These are phyloP conservation scores for Talaromyces ruber DNA, from an alignment of 495 filamentous ascomycete genomes.

Conservation along the genomic window DNA sequence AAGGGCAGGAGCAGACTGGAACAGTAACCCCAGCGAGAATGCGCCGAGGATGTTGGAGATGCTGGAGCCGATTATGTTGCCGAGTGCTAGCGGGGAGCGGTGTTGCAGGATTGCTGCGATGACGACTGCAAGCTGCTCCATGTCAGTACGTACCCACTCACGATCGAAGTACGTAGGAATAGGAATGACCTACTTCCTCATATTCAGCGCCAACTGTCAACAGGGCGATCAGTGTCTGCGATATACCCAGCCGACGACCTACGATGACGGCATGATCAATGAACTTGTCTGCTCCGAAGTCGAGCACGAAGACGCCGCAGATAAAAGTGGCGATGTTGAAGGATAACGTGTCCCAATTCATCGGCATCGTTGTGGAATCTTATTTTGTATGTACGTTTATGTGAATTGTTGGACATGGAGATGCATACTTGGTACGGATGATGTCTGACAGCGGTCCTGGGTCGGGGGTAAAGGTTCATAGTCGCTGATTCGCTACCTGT, in stretches of 20 bases:
- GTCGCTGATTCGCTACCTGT: neutral
- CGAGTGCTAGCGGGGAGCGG: slow-evolving; percentile 41
- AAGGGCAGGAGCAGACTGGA: slow-evolving; percentile 14
- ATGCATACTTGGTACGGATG: neutral
- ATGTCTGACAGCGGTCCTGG: neutral
- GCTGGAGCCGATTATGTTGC: slow-evolving; percentile 47
- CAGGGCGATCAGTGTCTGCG: slow-evolving; percentile 40
- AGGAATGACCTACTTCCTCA: slow-evolving; percentile 37
- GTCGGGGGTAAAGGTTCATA: neutral
- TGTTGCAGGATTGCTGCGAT: slow-evolving; percentile 35
- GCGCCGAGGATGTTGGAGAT: slow-evolving; percentile 50
- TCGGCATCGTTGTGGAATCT: too few species aligned
- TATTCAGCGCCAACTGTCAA: slow-evolving; percentile 49
- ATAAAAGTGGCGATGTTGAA: slow-evolving; percentile 18
- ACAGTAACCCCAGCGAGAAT: slow-evolving; percentile 44
- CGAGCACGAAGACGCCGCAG: slow-evolving; percentile 18
- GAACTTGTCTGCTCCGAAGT: slow-evolving; percentile 31
- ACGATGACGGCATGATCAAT: slow-evolving; percentile 44
- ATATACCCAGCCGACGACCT: slow-evolving; percentile 35
- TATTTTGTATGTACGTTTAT: neutral
- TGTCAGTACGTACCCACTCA: neutral
- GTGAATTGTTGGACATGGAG: neutral
- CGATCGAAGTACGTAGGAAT: neutral
- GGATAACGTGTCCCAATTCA: slow-evolving; percentile 13
- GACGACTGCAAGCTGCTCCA: slow-evolving; percentile 43